Base-by-base conservation (phyloP, 345 rosid species). In the Eutrema japonicum region DNA sequence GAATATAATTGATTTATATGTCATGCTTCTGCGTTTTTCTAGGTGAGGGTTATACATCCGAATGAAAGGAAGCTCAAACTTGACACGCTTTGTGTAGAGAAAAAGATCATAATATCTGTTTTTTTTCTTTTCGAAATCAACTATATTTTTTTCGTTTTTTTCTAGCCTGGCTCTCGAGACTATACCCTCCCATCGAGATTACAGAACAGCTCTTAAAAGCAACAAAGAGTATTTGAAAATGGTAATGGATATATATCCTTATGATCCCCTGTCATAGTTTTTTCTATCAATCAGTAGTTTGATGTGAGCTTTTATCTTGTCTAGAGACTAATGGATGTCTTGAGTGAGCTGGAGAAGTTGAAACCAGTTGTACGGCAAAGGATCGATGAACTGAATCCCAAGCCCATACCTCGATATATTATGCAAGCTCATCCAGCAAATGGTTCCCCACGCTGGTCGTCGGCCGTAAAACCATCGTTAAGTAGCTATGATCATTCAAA, bases 11-110 rank as follows among this genome's bases (percentile, higher is more conserved):
- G 99, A 95, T 84, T 83, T 95, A 55, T 95, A 95, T 40, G 80
- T 92, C 72, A 86, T 95, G 99, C 97, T 95, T 68, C 79, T 95
- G 47, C 88, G 97, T 73, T 95, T 85, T 86, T 95, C 99, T 66
- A 89, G 97, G 99, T 88, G 80, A 82, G 82, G 38, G 52, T 53
- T 18, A 56, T 48, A 7, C 55, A 32, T 43, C 29, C 33, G 16
- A 45, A 36, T 18, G 52, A 27, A 26, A 29, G 68, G n/a, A 32
- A 59, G 53, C 70, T 72, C 3, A 42, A 57, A 38, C 51, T 55
- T 35, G 14, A 29, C 37, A 42, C 37, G 49, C 47, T 18, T 46
- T 58, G 22, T 14, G 46, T 35, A 35, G 59, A 45, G 22, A 48
- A 35, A 13, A 35, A 14, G 42, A 49, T 58, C 38, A 51, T 62